Conservation (phyloP, 1,139 yeast genomes). For the Candida tropicalis region DNA sequence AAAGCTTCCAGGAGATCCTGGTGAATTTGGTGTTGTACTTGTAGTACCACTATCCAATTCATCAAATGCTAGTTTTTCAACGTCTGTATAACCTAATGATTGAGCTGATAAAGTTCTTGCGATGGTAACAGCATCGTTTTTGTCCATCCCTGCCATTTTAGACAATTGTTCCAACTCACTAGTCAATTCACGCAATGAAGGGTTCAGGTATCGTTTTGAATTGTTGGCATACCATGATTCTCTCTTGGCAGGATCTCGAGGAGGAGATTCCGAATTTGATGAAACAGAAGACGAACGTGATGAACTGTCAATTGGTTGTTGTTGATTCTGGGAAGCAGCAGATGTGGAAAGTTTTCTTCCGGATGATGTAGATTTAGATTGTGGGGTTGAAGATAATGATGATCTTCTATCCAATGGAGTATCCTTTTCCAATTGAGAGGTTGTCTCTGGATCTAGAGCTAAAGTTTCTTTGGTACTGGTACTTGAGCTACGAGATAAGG, state of each 20-base stretch:
- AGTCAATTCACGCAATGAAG: conserved; percentile 68
- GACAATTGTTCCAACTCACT: conserved; percentile 67
- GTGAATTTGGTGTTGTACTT: conserved; percentile 4
- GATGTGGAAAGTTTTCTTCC: conserved; percentile 2
- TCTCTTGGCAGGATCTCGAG: conserved; percentile 14
- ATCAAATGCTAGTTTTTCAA: conserved; percentile 50
- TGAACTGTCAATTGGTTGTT: conserved; percentile 3
- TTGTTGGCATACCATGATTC: conserved; percentile 17
- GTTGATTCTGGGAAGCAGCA: background rate
- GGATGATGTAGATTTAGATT: conserved; percentile 5
- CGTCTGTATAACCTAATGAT: conserved; percentile 58
- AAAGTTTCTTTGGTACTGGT: conserved; percentile 4
- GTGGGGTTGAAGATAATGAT: conserved; percentile 1
- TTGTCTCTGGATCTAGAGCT: background rate
- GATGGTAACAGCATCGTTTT: conserved; percentile 72
- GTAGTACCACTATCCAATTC: conserved; percentile 24
- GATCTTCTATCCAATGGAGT: conserved; percentile 1
- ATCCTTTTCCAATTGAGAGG: conserved; percentile 6
- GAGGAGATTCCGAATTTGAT: conserved; percentile 17
- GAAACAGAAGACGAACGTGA: conserved; percentile 15
- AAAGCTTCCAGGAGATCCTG: conserved; percentile 8
- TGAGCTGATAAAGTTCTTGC: conserved; percentile 71
- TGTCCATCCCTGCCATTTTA: conserved; percentile 70
- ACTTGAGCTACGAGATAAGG: conserved; percentile 24
- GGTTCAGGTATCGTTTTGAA: conserved; percentile 37